Evolutionary conservation across 179 eudicot genomes (phyloP).

Genomic region (Spergularia azorica): DNA sequence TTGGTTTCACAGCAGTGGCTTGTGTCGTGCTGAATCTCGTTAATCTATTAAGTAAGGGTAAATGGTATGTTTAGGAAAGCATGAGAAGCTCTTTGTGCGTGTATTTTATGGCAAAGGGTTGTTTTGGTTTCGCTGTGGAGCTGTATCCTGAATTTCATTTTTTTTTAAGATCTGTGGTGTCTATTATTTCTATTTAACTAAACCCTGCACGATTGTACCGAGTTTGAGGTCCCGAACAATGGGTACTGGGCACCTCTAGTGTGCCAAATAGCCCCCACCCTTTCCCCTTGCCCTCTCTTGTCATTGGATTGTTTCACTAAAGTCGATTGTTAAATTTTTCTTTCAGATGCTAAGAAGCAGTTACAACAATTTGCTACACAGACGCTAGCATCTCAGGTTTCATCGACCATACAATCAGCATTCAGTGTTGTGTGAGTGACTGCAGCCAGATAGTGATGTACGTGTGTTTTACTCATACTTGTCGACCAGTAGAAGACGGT

Average conservation of each 20-base stretch:
- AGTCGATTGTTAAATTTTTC: background rate
- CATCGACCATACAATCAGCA: constrained; percentile 79
- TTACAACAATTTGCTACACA: constrained; percentile 90
- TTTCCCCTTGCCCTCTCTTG: background rate
- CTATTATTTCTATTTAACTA: background rate
- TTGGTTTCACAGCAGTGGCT: too few relatives aligned
- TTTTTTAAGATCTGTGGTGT: too few relatives aligned
- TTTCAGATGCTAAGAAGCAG: constrained; percentile 97
- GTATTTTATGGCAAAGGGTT: too few relatives aligned
- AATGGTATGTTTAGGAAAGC: too few relatives aligned
- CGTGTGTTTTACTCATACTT: constrained; percentile 21
- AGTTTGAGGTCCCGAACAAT: background rate
- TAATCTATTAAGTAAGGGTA: too few relatives aligned
- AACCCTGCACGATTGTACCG: background rate
- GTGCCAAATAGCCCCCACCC: background rate
- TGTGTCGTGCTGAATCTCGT: too few relatives aligned
- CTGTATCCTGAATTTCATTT: too few relatives aligned
- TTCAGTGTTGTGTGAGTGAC: constrained; percentile 81
- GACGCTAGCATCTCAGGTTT: constrained; percentile 76
- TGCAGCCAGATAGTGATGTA: constrained; percentile 8
- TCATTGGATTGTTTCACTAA: constrained; percentile 1
- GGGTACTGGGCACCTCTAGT: background rate
- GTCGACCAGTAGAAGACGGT: constrained; percentile 19
- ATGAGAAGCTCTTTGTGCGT: too few relatives aligned
- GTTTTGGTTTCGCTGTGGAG: too few relatives aligned